Base-by-base conservation (phyloP, 768 basidiomycete genomes). In the Punctularia strigosozonata region DNA sequence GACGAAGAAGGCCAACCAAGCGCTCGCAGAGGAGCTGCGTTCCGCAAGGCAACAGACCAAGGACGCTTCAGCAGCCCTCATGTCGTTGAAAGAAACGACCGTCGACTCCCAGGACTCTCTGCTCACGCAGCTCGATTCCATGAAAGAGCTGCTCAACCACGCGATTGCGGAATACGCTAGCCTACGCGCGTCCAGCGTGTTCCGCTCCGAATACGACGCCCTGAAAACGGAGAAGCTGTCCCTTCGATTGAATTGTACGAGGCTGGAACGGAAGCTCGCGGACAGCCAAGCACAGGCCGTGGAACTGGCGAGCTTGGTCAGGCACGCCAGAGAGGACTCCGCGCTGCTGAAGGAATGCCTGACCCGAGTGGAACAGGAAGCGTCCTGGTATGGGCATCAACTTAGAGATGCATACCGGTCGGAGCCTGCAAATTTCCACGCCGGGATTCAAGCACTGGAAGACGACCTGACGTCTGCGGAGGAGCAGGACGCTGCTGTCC, bases 231-330 rank as follows among this genome's bases (percentile, higher is more conserved):
- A 67, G 21, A 55, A 68, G 41, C 39, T 56, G 2, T 45, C 53
- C 4, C 43, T 67, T 22, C 66, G 67, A 39, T 45, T 71, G 7
- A 67, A 62, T 6, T 56, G 61, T 19, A 54, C 64, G 20, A 74
- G 80, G 21, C 58, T 83, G 10, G 74, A 80, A 47, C 73, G 82
- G 43, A 82, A 78, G 53, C 61, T 83, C 12, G 73, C 71, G 28
- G 80, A 79, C 48, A 64, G 79, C 4, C 76, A 83, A 40, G 73
- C 59, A 14, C 80, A 85, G 50, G 77, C 80, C 17, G 54, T 61
- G 10, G 80, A 83, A 43, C 59, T 86, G 6, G 73, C 74, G 1
- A 59, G 71, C 43, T 66, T 85, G 30, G 63, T 80, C 47, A 75
- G 78, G 19, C 69, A 74, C 20, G 57, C 61, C 20, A 68, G 68